Base-by-base conservation (phyloP, 1,284 basidiomycete species). In the Trametes sp. region DNA sequence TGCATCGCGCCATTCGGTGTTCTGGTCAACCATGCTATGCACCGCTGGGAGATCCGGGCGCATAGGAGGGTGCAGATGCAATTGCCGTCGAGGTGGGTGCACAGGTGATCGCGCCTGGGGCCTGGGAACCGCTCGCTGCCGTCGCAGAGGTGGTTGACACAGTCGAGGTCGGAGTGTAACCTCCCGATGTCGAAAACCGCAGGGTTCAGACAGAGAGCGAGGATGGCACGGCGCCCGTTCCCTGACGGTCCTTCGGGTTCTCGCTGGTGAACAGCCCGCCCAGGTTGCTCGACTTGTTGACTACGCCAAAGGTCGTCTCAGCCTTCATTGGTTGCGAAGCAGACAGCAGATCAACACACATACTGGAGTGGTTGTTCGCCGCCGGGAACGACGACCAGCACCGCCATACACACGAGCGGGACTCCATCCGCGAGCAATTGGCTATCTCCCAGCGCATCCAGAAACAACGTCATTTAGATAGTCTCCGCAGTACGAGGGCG, bases 301-400 rank as follows among this genome's bases (percentile, higher is more conserved):
- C 58, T 54, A 19, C 16, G 45, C 7, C 11, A 13, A 5, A 21
- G 6, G 31, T 2, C 14, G 6, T 19, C 1, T 41, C 8, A 41
- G 38, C 7, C 38, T 41, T 41, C 10, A 4, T 4, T 41, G 16
- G 6, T 7, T 6, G 7, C 16, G 38, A 4, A 19, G 16, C 7
- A 4, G 16, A n/a, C 19, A 19, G 38, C 14, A 6, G 38, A 2
- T 41, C n/a, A 8, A 46, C 44, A 59, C 51, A 14, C 13, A 41
- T 50, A 19, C 54, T 48, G 52, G 54, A 54, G 44, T 59, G 54
- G 11, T 41, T 48, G 44, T 26, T 38, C 23, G 51, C 58, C 58
- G 16, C 52, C 23, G 4, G 58, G 58, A 0, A 59, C 58, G 6
- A 54, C 58, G 2, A 59, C 51, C n/a, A 48, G 33, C 19, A 41